Conservation (phyloP, 2,329 filamentous ascomycete genomes). For the Cercospora zeina region DNA sequence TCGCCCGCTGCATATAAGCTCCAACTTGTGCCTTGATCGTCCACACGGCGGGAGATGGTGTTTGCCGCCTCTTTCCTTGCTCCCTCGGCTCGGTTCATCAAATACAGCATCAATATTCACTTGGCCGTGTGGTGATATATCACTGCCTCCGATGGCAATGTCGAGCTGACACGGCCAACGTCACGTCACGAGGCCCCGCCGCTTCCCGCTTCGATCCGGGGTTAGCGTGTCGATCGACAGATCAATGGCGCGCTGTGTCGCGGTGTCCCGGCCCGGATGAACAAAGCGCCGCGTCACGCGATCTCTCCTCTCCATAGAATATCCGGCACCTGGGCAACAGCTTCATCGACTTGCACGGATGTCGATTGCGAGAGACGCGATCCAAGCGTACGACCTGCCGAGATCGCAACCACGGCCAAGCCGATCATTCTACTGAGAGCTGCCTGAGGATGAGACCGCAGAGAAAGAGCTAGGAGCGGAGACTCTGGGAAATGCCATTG, state of each 20-base stretch:
- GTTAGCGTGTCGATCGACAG: constrained; percentile 12
- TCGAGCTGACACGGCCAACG: background rate
- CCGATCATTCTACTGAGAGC: background rate
- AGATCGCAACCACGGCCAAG: background rate
- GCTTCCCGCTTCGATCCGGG: constrained; percentile 8
- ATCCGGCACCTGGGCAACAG: too few species aligned
- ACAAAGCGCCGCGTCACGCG: background rate
- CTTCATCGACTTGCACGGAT: too few species aligned
- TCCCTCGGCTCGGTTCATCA: background rate
- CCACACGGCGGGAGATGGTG: background rate
- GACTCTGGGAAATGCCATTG: background rate
- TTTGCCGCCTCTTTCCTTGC: background rate
- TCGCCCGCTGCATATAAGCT: constrained; percentile 7
- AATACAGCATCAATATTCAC: background rate
- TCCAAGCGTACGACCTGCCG: background rate
- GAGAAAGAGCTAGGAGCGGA: background rate
- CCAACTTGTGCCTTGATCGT: constrained; percentile 2
- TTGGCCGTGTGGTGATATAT: background rate
- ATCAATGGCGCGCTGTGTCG: constrained; percentile 12
- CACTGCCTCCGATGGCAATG: background rate
- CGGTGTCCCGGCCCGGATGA: background rate
- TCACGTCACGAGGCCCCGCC: background rate
- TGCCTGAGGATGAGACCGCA: background rate
- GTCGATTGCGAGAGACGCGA: background rate
- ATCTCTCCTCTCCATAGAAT: too few species aligned